A percentile compares a stretch with the other conserved stretches of the same genome.
Conservation (phyloP, 306 rosid genomes). For the Sicyos baderoa region DNA sequence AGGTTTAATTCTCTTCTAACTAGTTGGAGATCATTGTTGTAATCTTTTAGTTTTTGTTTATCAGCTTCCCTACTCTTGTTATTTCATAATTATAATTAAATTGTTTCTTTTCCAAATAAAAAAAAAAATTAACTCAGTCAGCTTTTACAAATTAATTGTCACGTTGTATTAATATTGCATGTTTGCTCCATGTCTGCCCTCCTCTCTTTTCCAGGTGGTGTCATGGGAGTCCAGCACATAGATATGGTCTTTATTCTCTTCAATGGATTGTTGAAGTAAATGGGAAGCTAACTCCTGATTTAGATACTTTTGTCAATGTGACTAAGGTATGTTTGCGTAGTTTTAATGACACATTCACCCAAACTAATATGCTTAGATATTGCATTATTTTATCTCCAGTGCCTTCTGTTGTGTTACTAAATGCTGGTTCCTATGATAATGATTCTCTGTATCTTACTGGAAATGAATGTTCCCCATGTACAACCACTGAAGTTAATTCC, state of each 20-base stretch:
- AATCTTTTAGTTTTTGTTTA: too few species aligned
- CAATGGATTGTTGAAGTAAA: constrained; percentile 93
- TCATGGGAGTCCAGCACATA: constrained; percentile 91
- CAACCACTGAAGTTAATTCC: background rate
- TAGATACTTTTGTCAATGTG: constrained; percentile 70
- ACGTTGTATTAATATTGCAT: background rate
- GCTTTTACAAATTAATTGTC: background rate
- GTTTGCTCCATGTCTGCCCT: background rate
- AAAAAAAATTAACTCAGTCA: background rate
- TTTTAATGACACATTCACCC: background rate
- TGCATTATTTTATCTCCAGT: background rate
- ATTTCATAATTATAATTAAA: background rate
- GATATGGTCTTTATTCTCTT: constrained; percentile 91
- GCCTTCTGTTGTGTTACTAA: background rate
- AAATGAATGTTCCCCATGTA: background rate
- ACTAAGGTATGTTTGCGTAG: constrained; percentile 48
- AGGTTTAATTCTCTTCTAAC: too few species aligned
- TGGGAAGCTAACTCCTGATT: constrained; percentile 74
- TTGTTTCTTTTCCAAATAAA: too few species aligned
- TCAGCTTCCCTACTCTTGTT: background rate
- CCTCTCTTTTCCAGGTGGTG: constrained; percentile 59
- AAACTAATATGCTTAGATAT: background rate
- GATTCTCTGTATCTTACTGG: background rate
- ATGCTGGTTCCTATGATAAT: background rate
- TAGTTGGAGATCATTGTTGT: too few species aligned